phyloP scores from a whole-genome alignment of 1,139 yeast species.

The Yamadazyma buinensis region DNA sequence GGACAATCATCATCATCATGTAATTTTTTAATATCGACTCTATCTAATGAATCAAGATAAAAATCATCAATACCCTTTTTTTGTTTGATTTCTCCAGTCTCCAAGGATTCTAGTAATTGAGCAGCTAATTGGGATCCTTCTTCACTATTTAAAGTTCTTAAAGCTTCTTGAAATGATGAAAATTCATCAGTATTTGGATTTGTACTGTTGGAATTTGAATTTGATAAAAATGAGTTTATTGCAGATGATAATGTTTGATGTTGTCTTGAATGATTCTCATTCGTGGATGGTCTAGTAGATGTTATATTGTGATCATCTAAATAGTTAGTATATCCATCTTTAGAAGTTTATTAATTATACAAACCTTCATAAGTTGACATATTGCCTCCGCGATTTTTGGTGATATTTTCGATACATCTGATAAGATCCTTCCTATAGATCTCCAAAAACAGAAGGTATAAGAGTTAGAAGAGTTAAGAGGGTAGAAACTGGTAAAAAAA shows the following conservation, averaged over 20 bases:
- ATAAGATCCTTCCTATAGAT: too few relatives aligned
- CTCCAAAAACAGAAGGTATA: too few relatives aligned
- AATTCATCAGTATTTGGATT: slow-evolving; percentile 5
- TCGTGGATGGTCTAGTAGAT: neutral
- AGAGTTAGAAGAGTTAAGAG: too few relatives aligned
- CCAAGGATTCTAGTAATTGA: slow-evolving; percentile 24
- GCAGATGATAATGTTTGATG: slow-evolving; percentile 35
- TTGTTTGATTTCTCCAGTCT: slow-evolving; percentile 5
- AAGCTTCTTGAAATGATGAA: slow-evolving; percentile 26
- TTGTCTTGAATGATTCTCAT: slow-evolving; percentile 16
- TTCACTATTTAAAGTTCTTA: slow-evolving; percentile 27
- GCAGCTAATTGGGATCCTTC: slow-evolving; percentile 31
- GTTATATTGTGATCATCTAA: slow-evolving; percentile 16
- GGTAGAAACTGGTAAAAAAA: too few relatives aligned
- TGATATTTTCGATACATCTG: too few relatives aligned
- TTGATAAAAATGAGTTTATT: slow-evolving; percentile 30
- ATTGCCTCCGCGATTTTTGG: slow-evolving; percentile 3
- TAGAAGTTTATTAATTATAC: too few relatives aligned
- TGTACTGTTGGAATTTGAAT: neutral
- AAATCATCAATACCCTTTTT: slow-evolving; percentile 61
- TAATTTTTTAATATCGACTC: slow-evolving; percentile 53
- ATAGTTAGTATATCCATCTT: too few relatives aligned
- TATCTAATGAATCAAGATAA: slow-evolving; percentile 70
- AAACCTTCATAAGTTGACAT: slow-evolving; percentile 46
- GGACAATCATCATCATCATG: slow-evolving; percentile 58